These are phyloP conservation scores for Apodospora peruviana DNA, from an alignment of 495 filamentous ascomycete genomes.

Conservation along the genomic window DNA sequence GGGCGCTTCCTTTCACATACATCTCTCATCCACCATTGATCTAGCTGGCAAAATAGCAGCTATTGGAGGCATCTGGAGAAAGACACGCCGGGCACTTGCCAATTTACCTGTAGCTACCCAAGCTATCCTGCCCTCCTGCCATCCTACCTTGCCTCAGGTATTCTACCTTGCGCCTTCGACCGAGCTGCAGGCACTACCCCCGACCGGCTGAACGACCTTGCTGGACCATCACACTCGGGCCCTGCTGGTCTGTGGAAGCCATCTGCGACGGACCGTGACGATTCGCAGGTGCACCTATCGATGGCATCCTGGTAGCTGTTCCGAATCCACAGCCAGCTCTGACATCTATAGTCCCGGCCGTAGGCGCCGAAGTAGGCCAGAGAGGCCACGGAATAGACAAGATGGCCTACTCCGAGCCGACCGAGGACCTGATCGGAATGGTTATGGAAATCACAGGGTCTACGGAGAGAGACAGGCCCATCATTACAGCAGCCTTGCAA, in stretches of 20 bases:
- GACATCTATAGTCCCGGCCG: conserved; percentile 1
- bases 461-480: conserved; percentile 2
- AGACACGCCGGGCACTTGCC: background rate
- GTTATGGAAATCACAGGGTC: conserved; percentile 12
- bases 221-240: no score
- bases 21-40: no score
- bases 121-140: no score
- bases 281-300: background rate
- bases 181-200: no score
- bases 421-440: conserved; percentile 8
- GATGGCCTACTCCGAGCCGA: conserved; percentile 8
- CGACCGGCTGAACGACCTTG: no score
- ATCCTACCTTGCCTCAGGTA: no score
- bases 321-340: background rate
- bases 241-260: no score
- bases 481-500: conserved; percentile 19
- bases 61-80: background rate
- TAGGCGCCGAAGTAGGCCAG: conserved; percentile 1
- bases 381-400: background rate
- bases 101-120: background rate
- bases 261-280: background rate
- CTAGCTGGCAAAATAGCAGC: no score
- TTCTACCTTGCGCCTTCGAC: no score
- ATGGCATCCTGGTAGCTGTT: conserved; percentile 4
- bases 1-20: no score